Base-by-base conservation (phyloP, 148 eudicot species). In the Euryodendron excelsum region DNA sequence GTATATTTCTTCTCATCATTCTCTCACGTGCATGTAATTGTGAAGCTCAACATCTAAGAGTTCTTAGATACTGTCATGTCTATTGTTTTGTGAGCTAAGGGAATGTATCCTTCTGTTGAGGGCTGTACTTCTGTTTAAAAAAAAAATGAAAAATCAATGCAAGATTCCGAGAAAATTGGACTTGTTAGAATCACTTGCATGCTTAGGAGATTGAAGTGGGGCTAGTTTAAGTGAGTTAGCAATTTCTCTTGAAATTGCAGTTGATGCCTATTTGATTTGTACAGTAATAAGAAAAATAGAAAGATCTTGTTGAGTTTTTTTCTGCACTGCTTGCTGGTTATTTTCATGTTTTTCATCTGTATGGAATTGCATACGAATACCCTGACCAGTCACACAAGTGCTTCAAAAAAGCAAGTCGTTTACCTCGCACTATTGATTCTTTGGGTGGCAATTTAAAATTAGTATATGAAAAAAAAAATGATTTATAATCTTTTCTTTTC, bases 401-500 rank as follows among this genome's bases (percentile, higher is more conserved):
- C 21, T 74, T 73, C 76, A 53, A 6, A 28, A n/a, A 13, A 41
- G 72, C 72, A 68, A 68, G 21, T 39, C 52, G 27, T 69, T 20
- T 45, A 28, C 28, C 39, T 41, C 18, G 10, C 9, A 13, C 3
- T 37, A 10, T 41, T 3, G 17, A 68, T 68, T 37, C 30, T 41
- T 1, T 33, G 44, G 69, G 14, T 36, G 69, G 27, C 45, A 65
- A 25, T 67, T 70, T 70, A 11, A 17, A 44, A 18, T 4, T 27
- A 48, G 56, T 25, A 25, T 15, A 48, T 76, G 27, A 1, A 33
- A 63, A 41, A 39, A 15, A 20, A n/a, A n/a, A n/a, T n/a, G n/a
- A n/a, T n/a, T n/a, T n/a, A n/a, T n/a, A n/a, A n/a, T n/a, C n/a
- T n/a, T n/a, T n/a, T n/a, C n/a, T n/a, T n/a, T n/a, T n/a, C n/a